phyloP scores from a whole-genome alignment of 2,329 filamentous ascomycete genomes.

The Scedosporium apiospermum region DNA sequence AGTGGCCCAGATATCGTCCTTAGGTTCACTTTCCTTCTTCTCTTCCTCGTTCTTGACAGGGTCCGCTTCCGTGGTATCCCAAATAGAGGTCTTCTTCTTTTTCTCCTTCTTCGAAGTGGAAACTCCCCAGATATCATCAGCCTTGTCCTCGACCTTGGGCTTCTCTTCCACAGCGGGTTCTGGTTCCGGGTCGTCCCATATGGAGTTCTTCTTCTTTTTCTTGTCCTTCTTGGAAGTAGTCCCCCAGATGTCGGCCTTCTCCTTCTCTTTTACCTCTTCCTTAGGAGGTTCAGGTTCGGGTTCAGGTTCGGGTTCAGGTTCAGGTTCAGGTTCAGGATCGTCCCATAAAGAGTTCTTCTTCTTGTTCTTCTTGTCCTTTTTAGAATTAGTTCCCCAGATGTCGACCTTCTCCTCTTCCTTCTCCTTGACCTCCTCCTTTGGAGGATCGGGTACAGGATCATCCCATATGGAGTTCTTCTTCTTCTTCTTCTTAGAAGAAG shows the following conservation, averaged over 20 bases:
- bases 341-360: conserved; percentile 11
- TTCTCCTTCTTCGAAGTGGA: conserved; percentile 23
- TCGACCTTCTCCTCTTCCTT: conserved; percentile 12
- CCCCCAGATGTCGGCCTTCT: conserved; percentile 18
- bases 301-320: not conserved
- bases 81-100: conserved; percentile 19
- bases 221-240: conserved; percentile 24
- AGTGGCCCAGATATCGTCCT: conserved; percentile 18
- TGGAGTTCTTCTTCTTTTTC: conserved; percentile 14
- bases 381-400: conserved; percentile 9
- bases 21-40: not conserved
- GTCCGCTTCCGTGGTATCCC: conserved; percentile 15
- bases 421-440: conserved; percentile 14
- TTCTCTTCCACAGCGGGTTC: conserved; percentile 9
- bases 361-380: conserved; percentile 9
- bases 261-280: not conserved
- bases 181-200: conserved; percentile 5
- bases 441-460: conserved; percentile 7
- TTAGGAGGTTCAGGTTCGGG: not conserved
- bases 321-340: not conserved
- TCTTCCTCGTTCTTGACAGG: conserved; percentile 6
- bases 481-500: conserved; percentile 15
- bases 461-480: conserved; percentile 18
- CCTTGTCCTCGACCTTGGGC: conserved; percentile 12
- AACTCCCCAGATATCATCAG: not conserved